phyloP scores from a whole-genome alignment of 345 rosid genomes.

The Nephelium lappaceum region DNA sequence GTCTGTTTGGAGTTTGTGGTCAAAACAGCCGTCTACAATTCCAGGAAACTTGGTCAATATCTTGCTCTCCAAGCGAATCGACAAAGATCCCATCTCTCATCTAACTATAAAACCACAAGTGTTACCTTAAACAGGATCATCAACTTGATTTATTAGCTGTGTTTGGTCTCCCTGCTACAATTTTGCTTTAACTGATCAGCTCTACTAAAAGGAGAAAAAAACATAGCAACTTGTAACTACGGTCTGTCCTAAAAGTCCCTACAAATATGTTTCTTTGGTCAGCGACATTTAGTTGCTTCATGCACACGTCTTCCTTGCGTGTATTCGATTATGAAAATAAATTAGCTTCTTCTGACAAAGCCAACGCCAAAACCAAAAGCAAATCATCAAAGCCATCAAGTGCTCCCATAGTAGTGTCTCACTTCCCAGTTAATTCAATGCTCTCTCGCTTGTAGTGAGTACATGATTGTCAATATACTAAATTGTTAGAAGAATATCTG shows the following conservation, averaged over 20 bases:
- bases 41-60: not conserved
- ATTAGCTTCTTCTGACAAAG: not conserved
- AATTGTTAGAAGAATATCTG: not conserved
- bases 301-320: not conserved
- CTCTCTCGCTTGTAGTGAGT: constrained; percentile 27
- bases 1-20: not conserved
- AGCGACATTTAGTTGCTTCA: constrained; percentile 13
- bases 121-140: not conserved
- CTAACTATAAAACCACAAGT: not conserved
- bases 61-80: not conserved
- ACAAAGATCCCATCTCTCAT: not conserved
- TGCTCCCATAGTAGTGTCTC: constrained; percentile 14
- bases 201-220: no score
- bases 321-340: not conserved
- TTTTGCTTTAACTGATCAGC: no score
- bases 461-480: not conserved
- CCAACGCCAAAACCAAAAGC: not conserved
- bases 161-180: not conserved
- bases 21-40: no score
- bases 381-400: not conserved
- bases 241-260: not conserved
- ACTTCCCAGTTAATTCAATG: constrained; percentile 33
- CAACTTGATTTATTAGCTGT: not conserved
- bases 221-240: no score
- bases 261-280: not conserved